phyloP scores from a whole-genome alignment of 495 filamentous ascomycete species.

The Aspergillus heteromorphus region DNA sequence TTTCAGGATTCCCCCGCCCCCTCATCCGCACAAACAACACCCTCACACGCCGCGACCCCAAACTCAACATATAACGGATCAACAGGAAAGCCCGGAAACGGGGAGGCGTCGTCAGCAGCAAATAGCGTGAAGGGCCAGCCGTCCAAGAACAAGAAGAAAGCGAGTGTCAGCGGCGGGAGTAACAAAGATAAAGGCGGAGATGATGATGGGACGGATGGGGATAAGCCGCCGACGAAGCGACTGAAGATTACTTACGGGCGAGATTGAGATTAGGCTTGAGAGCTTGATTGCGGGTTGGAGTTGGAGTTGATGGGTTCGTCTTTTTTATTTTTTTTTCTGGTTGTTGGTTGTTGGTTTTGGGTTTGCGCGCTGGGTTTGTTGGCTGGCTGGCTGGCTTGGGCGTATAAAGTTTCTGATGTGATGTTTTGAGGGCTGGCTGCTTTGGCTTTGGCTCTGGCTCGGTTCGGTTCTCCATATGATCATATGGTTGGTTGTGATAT shows the following conservation, averaged over 20 bases:
- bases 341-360: conserved; percentile 1
- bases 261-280: conserved; percentile 26
- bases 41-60: conserved; percentile 47
- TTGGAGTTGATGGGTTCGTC: background rate
- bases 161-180: conserved; percentile 15
- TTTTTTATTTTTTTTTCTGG: conserved; percentile 3
- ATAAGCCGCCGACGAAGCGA: conserved; percentile 42
- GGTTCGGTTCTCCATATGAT: conserved; percentile 1
- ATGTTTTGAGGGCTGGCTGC: conserved; percentile 8
- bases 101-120: conserved; percentile 21
- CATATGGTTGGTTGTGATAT: conserved; percentile 15
- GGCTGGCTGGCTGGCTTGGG: conserved; percentile 6
- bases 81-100: conserved; percentile 24
- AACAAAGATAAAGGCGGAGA: conserved; percentile 27
- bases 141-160: conserved; percentile 46
- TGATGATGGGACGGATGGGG: conserved; percentile 41
- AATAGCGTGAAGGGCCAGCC: conserved; percentile 22
- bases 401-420: no score
- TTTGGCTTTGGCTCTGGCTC: background rate
- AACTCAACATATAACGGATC: conserved; percentile 37
- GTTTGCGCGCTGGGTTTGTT: background rate
- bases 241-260: conserved; percentile 49
- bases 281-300: background rate
- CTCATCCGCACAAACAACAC: conserved; percentile 43
- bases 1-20: conserved; percentile 44